Percentiles rank a stretch among this genome's conserved stretches.
Evolutionary conservation across 768 basidiomycete species (phyloP).

Genomic region (Tricholoma flavovirens): DNA sequence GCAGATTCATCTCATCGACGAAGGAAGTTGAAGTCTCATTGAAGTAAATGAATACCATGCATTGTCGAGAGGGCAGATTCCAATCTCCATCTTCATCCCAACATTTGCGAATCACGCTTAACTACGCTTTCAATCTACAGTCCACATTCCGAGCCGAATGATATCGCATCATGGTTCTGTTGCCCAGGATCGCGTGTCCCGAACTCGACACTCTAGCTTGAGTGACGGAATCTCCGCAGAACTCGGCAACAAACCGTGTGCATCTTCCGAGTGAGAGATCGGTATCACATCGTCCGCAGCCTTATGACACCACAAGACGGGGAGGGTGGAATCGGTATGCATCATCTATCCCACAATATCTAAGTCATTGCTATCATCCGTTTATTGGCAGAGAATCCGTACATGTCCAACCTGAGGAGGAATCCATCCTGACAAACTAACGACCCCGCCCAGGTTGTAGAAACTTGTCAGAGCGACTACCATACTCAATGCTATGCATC

Average conservation of each 20-base stretch:
- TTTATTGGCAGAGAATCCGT: not conserved
- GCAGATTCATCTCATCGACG: too few relatives aligned
- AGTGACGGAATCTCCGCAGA: constrained; percentile 17
- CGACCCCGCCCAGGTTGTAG: constrained; percentile 37
- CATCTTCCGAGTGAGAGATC: constrained; percentile 25
- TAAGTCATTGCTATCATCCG: not conserved
- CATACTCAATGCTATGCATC: constrained; percentile 34
- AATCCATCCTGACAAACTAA: constrained; percentile 41
- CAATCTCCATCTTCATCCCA: not conserved
- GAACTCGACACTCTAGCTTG: constrained; percentile 21
- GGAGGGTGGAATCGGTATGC: constrained; percentile 27
- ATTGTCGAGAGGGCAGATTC: too few relatives aligned
- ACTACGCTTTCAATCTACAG: not conserved
- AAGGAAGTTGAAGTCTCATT: too few relatives aligned
- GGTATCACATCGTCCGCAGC: constrained; percentile 33
- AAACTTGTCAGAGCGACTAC: constrained; percentile 33
- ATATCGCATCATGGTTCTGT: too few relatives aligned
- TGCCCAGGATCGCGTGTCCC: constrained; percentile 27
- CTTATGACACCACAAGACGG: constrained; percentile 42
- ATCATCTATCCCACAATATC: constrained; percentile 22
- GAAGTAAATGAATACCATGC: too few relatives aligned
- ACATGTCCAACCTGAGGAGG: constrained; percentile 31
- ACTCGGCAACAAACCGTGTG: constrained; percentile 26
- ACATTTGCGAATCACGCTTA: not conserved
- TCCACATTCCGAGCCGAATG: too few relatives aligned